Evolutionary conservation across 805 yeast genomes (phyloP), one percentile per base, ranked within the genome.

Genomic region (Zygoascus bituminiphila): DNA sequence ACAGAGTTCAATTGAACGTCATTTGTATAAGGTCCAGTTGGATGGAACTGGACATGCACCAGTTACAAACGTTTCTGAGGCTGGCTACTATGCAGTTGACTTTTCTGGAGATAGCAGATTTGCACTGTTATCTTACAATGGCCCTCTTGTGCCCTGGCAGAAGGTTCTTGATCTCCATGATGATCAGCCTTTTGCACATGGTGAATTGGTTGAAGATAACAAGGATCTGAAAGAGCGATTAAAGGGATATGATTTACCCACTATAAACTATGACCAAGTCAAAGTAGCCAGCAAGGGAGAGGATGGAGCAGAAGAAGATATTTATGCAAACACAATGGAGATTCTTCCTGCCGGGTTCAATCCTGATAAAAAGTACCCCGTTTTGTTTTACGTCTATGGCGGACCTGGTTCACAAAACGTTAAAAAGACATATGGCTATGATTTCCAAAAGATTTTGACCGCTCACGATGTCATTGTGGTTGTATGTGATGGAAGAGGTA

Each of bases 401-500:
- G 98, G 98, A 0, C 98, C 98, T 7, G 93, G 88, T 31, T 84
- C 95, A 5, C 98, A 93, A 64, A 71, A 77, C 47, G 96, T 91
- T 5, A 69, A 73, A 39, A 79, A 84, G 53, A 61, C 69, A 12
- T 88, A 79, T 59, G 61, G 75, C 0, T 67, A 84, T 26, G 72
- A 76, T 7, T 89, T 88, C 65, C 84, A 89, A 52, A 77, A 84
- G 24, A 81, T 85, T 9, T 77, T 84, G 37, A 82, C 96, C 0
- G 77, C 96, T 1, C 71, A 85, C 53, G 75, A 83, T 58, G 87
- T 94, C 2, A 76, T 93, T 44, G 96, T 93, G 7, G 95, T 93
- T 1, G 85, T 95, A 1, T 95, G 93, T 2, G 98, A 93, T 66
- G 98, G 98, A 0, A 77, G 98, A 57, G 98, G 98, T 25, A 93